Base-by-base conservation (phyloP, 2,329 filamentous ascomycete genomes). In the Didymella sp. region DNA sequence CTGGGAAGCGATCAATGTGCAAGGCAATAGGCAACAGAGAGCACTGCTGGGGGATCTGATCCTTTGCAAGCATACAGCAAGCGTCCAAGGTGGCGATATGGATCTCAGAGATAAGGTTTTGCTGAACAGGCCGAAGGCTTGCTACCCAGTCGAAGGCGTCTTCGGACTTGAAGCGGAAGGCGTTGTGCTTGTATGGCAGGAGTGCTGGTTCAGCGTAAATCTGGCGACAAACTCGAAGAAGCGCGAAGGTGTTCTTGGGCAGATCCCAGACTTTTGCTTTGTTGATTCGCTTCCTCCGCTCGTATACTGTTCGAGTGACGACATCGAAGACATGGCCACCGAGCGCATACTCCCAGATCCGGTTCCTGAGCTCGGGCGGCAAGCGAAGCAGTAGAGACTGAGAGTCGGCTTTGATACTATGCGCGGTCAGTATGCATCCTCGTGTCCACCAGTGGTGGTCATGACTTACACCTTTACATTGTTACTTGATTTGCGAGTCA, bases 141-240 rank as follows among this genome's bases (percentile, higher is more conserved):
- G 2, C 6, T 5, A 6, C 43, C 51, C 43, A 48, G 6, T 24
- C 44, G 21, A 45, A 56, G 0, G 52, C 38, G 12, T 50, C 9
- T 4, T 33, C 15, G 15, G 19, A 27, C 4, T 13, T 7, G 31
- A 56, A 56, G 0, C 21, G 24, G 25, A 56, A 56, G 1, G 33
- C 30, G 11, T 56, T 56, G 3, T 5, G 2, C 11, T 22, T 22
- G 28, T 28, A 46, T 2, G 42, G 41, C 0, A 56, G 7, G 3
- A 56, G 42, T 1, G 64, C 45, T 40, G 53, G 51, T 43, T 62
- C 59, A 11, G 52, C 8, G 22, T 62, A 57, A 31, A 55, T 47
- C 21, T 62, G 59, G 21, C 59, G 45, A n/a, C 55, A 59, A 1
- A 53, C 48, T 21, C 37, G 7, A n/a, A 46, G 27, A 15, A 51